These are phyloP conservation scores for Diutina siamensis DNA, from an alignment of 1,139 yeast genomes.

Conservation along the genomic window DNA sequence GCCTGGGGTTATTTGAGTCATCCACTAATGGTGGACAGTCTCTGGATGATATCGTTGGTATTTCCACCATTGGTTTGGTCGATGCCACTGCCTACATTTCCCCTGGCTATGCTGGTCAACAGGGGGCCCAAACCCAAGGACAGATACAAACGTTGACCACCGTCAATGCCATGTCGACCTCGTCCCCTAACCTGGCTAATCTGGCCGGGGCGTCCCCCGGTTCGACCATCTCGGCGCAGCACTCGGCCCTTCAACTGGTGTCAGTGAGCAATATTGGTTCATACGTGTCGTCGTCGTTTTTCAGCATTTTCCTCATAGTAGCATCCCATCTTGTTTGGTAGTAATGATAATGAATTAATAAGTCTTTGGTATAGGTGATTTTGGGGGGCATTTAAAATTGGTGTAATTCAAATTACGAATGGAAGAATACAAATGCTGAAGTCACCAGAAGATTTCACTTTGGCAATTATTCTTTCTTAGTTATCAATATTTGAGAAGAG, in stretches of 20 bases:
- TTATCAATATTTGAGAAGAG: no score
- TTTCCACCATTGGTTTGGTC: background rate
- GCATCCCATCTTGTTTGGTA: background rate
- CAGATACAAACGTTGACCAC: slow-evolving; percentile 5
- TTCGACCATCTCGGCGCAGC: background rate
- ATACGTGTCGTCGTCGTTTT: background rate
- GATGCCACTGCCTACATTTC: background rate
- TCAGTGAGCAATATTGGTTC: background rate
- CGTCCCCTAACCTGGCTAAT: background rate
- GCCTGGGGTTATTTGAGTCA: background rate
- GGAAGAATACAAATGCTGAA: no score
- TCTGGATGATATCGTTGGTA: background rate
- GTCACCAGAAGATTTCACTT: no score
- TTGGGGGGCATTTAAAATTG: no score
- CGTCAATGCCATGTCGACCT: background rate
- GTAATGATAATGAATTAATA: background rate
- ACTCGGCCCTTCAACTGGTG: background rate
- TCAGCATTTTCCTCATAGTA: slow-evolving; percentile 2
- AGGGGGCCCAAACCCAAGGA: slow-evolving; percentile 5
- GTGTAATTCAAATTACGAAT: no score
- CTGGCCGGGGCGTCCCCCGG: background rate
- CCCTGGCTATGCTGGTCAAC: slow-evolving; percentile 3
- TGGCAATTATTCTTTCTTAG: no score
- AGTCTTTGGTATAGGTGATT: no score
- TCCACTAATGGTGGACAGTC: background rate